Conservation (phyloP, 352 stramenopile genomes). For the Globisporangium echinulatum region DNA sequence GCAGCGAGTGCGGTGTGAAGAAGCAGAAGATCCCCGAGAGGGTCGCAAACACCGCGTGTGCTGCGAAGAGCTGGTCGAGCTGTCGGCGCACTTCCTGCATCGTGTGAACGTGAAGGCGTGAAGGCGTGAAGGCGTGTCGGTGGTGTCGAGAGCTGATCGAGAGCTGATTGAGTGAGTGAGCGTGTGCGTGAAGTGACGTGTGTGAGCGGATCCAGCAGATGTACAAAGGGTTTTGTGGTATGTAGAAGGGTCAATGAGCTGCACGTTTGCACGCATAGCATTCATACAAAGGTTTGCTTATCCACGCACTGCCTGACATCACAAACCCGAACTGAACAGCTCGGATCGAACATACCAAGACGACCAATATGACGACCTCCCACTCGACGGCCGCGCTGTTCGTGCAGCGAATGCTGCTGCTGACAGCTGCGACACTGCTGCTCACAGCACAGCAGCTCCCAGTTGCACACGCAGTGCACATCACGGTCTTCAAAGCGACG, state of each 20-base stretch:
- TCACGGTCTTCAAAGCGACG: constrained; percentile 30
- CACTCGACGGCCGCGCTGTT: neutral
- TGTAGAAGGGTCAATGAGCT: no score
- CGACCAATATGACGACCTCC: neutral
- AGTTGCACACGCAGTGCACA: constrained; percentile 32
- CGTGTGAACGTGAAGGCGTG: no score
- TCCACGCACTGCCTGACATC: no score
- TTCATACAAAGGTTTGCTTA: no score
- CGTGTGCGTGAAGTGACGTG: no score
- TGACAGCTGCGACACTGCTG: constrained; percentile 16
- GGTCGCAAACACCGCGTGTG: constrained; percentile 66
- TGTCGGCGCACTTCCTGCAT: constrained; percentile 66
- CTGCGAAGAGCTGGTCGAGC: constrained; percentile 77
- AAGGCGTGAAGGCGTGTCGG: no score
- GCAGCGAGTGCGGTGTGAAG: constrained; percentile 74
- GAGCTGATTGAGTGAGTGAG: no score
- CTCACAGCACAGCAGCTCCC: neutral
- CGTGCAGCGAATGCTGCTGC: constrained; percentile 7
- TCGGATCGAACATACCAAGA: neutral
- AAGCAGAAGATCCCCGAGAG: constrained; percentile 63
- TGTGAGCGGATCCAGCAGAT: no score
- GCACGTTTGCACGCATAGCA: no score
- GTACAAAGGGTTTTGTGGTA: no score
- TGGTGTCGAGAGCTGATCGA: no score
- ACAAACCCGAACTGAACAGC: no score